Percentiles rank a stretch among this genome's conserved stretches.
phyloP scores from a whole-genome alignment of 2,329 filamentous ascomycete genomes.

The Elsinoe batatas region DNA sequence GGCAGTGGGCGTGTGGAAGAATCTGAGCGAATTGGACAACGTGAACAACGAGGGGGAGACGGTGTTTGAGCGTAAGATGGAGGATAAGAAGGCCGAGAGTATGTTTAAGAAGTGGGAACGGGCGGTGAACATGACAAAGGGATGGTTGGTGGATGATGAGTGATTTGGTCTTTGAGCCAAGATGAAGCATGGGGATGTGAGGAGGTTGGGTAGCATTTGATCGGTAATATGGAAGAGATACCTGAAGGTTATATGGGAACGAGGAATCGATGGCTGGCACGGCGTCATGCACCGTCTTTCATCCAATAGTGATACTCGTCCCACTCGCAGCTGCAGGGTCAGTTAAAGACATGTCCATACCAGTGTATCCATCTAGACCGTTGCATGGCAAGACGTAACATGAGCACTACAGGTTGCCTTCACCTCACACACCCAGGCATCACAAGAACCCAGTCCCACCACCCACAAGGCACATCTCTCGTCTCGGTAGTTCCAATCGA shows the following conservation, averaged over 20 bases:
- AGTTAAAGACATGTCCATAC: too few species aligned
- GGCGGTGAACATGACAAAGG: constrained; percentile 68
- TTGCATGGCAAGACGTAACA: too few species aligned
- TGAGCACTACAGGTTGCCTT: too few species aligned
- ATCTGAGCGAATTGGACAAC: constrained; percentile 61
- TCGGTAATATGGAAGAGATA: not conserved
- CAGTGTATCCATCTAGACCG: too few species aligned
- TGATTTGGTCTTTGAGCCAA: not conserved
- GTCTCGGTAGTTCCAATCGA: too few species aligned
- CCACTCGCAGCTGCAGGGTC: too few species aligned
- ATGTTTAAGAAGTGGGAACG: constrained; percentile 65
- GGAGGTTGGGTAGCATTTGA: not conserved
- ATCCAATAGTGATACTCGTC: too few species aligned
- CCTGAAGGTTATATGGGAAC: not conserved
- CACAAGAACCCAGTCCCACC: too few species aligned
- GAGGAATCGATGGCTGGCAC: too few species aligned
- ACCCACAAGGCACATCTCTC: too few species aligned
- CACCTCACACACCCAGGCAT: too few species aligned
- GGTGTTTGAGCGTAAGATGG: constrained; percentile 59
- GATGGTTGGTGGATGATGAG: constrained; percentile 50
- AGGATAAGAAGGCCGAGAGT: constrained; percentile 46
- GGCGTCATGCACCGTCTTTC: too few species aligned
- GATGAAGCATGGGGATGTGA: not conserved
- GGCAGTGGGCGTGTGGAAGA: constrained; percentile 67
- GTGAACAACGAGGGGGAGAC: constrained; percentile 62